phyloP scores from a whole-genome alignment of 2,329 filamentous ascomycete species.

The Neonectria neomacrospora region DNA sequence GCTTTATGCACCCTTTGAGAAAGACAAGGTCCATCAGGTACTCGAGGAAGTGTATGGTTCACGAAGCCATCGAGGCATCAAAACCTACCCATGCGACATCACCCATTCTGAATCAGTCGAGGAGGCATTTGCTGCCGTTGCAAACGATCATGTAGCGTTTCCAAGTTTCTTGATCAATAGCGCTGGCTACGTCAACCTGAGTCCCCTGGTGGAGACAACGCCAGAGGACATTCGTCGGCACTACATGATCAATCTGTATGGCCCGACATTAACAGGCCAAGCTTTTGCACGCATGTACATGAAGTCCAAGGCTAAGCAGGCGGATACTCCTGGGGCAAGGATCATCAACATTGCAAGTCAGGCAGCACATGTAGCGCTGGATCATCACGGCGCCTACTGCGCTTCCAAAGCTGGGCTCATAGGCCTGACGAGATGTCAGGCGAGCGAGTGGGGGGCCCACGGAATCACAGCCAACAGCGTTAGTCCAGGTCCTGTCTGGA shows the following conservation, averaged over 20 bases:
- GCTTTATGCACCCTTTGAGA: slow-evolving; percentile 15
- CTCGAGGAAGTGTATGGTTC: slow-evolving; percentile 16
- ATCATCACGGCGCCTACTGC: slow-evolving; percentile 15
- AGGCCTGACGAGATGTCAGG: slow-evolving; percentile 11
- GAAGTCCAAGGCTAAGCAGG: not conserved
- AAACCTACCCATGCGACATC: slow-evolving; percentile 15
- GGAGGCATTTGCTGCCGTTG: slow-evolving; percentile 11
- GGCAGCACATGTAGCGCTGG: slow-evolving; percentile 12
- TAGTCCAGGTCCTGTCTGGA: slow-evolving; percentile 13
- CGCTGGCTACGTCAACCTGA: slow-evolving; percentile 16
- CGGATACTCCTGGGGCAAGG: not conserved
- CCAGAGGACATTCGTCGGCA: slow-evolving; percentile 11
- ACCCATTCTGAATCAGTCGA: slow-evolving; percentile 4
- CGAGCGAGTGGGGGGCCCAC: slow-evolving; percentile 9
- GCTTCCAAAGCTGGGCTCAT: slow-evolving; percentile 16
- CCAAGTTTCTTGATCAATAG: slow-evolving; percentile 16
- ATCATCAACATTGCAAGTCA: slow-evolving; percentile 19
- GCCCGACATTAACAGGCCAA: slow-evolving; percentile 14
- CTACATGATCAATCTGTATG: slow-evolving; percentile 18
- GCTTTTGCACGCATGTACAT: slow-evolving; percentile 13
- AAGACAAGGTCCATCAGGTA: not conserved
- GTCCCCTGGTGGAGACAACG: slow-evolving; percentile 4
- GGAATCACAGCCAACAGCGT: slow-evolving; percentile 16
- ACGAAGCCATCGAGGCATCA: not conserved
- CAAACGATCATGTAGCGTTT: slow-evolving; percentile 7